Conservation (phyloP, 2,329 filamentous ascomycete species). For the Clarireedia paspali region DNA sequence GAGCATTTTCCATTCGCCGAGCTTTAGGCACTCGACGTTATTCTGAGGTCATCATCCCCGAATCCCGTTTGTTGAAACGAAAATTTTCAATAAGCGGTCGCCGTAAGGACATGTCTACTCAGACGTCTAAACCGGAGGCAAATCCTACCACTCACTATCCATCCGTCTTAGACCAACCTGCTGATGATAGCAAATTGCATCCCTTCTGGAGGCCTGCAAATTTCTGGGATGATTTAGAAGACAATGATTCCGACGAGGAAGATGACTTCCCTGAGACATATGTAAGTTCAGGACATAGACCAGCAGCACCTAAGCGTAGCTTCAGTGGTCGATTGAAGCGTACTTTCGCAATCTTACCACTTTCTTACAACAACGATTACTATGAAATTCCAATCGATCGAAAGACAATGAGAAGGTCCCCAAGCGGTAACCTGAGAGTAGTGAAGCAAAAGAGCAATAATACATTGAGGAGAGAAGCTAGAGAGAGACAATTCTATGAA, state of each 20-base stretch:
- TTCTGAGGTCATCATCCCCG: conserved; percentile 42
- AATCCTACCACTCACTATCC: conserved; percentile 32
- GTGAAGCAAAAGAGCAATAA: conserved; percentile 43
- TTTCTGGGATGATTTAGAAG: conserved; percentile 34
- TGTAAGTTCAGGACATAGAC: conserved; percentile 32
- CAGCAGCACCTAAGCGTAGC: conserved; percentile 37
- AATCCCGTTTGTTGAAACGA: conserved; percentile 43
- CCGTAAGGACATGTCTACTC: conserved; percentile 20
- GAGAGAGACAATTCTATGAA: conserved; percentile 11
- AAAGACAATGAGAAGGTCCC: conserved; percentile 49
- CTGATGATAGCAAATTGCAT: conserved; percentile 49
- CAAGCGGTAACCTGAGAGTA: conserved; percentile 53
- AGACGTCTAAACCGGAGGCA: conserved; percentile 20
- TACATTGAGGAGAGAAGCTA: conserved; percentile 18
- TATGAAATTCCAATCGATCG: conserved; percentile 38
- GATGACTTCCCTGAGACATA: conserved; percentile 39
- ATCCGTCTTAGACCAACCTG: conserved; percentile 37
- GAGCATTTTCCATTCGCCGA: conserved; percentile 43
- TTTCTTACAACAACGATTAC: conserved; percentile 35
- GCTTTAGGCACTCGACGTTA: conserved; percentile 44
- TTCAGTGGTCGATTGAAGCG: conserved; percentile 39
- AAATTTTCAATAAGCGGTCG: conserved; percentile 27
- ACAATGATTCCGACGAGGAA: conserved; percentile 31
- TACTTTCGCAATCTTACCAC: conserved; percentile 54
- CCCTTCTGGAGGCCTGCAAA: conserved; percentile 54